Base-by-base conservation (phyloP, 805 yeast species). In the Myxozyma monticola region DNA sequence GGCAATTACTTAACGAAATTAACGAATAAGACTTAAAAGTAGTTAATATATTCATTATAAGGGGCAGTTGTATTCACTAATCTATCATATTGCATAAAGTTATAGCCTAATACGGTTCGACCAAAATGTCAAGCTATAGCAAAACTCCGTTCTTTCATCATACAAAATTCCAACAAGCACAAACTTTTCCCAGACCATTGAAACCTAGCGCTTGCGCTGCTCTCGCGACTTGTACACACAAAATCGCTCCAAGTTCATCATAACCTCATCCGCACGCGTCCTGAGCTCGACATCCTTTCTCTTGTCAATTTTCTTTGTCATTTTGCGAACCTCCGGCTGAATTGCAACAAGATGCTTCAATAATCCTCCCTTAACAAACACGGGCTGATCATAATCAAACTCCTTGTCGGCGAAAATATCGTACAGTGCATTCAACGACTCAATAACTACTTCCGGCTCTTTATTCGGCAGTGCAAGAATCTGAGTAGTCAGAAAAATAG, bases 361-460 rank as follows among this genome's bases (percentile, higher is more conserved):
- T 59, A 80, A 77, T 7, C 75, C 71, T 17, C 75, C 75, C 8
- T 74, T 65, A 22, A 84, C 85, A 66, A 84, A 91, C 0, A 86
- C 77, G 2, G 80, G 79, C 22, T 67, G 69, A 64, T 88, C 96
- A 62, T 88, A 89, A 14, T 72, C 76, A 60, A 74, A 84, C 3
- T 66, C 70, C 31, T 76, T 76, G 68, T 93, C 98, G 12, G 85
- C 85, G 68, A 84, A 93, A 5, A 89, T 73, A 52, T 88, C 96
- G 67, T 80, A 88, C 4, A 89, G 62, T 1, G 79, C 71, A 61
- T 87, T 84, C 20, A 87, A 66, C 22, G 83, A 70, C 54, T 84
- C 91, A 35, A 81, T 66, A 4, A 80, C 68, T 9, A 81, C 65
- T 52, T 71, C 75, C 1, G 72, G 64, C 1, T 71, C 62, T 2